Evolutionary conservation across 768 basidiomycete species (phyloP), one percentile per base, ranked within the genome.

Genomic region (Mycena metata): DNA sequence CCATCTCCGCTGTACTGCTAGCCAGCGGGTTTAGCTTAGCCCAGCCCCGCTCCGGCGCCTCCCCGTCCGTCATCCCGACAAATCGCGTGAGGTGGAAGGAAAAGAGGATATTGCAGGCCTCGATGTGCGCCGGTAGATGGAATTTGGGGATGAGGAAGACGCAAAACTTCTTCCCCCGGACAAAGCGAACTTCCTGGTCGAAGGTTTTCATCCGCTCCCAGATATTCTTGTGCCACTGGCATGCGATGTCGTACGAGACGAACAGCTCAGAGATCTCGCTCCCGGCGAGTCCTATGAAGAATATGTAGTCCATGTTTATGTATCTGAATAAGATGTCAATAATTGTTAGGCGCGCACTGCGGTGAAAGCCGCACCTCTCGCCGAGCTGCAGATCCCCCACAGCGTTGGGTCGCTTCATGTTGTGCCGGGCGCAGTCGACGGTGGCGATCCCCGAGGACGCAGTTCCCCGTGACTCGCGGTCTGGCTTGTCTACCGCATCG

Each of bases 1-100:
- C 77, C 80, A 80, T 83, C 42, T 81, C 78, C 6, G 72, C 69
- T 0, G 78, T 80, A 39, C 75, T 77, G 2, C 54, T 57, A 1
- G 76, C 75, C 0, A 68, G 59, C 0, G 62, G 46, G 51, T 82
- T 80, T 5, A 74, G 49, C 0, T 47, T 62, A 0, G 78, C 49
- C 82, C 81, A 83, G 0, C 67, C 70, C 0, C 72, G 62, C 41
- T 83, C 81, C 0, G 76, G 73, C 0, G 64, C 78, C 43, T 83
- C 79, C 0, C 81, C 78, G 63, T 79, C 78, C 9, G 73, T 78
- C 3, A 74, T 64, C 4, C 77, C 77, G 23, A 74, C 69, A 0
- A 67, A 61, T 1, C 57, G 59, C 5, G 62, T 60, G n/a, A 71
- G 73, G 45, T 81, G 77, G 36, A 82, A 74, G 0, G 78, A 82